Base-by-base conservation (phyloP, 768 basidiomycete genomes). In the Cystobasidiopsis lactophilus region DNA sequence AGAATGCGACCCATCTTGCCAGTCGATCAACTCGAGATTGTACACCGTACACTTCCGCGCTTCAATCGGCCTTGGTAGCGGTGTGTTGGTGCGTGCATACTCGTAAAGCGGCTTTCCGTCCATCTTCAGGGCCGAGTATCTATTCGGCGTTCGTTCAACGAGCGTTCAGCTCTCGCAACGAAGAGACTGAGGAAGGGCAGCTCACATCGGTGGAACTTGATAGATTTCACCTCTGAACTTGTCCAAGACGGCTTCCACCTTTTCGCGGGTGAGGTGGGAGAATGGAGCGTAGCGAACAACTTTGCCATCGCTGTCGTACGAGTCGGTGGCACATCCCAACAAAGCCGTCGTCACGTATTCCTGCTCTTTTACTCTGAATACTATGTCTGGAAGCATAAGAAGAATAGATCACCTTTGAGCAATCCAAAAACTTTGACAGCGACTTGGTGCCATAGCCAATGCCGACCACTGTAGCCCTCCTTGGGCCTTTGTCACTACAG, bases 101-200 rank as follows among this genome's bases (percentile, higher is more conserved):
- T 96, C 89, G 65, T 96, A 85, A 33, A 96, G 66, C 0, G 85
- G 85, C 66, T 75, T 84, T 1, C 93, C 93, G 59, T 96, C 88
- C 89, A 96, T 96, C 67, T 96, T 96, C 33, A 96, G 72, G 1
- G 93, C 93, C 10, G 93, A 96, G 68, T 89, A 98, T 64, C 91
- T 95, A 63, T 27, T 46, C 39, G 21, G 19, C 7, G 38, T 37
- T 10, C n/a, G 3, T 11, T 52, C 18, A 51, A 52, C 19, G 16
- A 37, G n/a, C 7, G 13, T 30, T 14, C 19, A 40, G 7, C 21
- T 26, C 14, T 19, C 24, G 40, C 10, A 54, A 29, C 3, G 37
- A 33, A 48, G 31, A 16, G n/a, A n/a, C 11, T 14, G 37, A 52
- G 29, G 27, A 40, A 51, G 33, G 31, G 2, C 18, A 38, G 48